Evolutionary conservation across 2,329 filamentous ascomycete species (phyloP), one percentile per base, ranked within the genome.

Genomic region (Exophiala oligosperma): DNA sequence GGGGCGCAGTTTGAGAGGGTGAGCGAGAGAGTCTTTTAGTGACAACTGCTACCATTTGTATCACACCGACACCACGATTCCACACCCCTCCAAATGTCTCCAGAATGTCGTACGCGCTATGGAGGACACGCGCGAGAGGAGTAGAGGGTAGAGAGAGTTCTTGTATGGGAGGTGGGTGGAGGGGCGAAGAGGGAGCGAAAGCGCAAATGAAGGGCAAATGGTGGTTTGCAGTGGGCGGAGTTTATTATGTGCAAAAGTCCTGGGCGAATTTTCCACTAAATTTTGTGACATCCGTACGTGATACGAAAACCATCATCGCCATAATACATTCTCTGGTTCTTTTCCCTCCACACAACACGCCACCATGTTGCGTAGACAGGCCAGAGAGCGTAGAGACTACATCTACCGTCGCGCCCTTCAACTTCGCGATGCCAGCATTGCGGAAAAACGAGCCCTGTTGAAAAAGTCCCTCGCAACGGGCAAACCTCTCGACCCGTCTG

Each of bases 371-470:
- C 84, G 88, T 69, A 84, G 87, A 80, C 88, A 91, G 81, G 87
- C 88, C 62, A 85, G 90, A 66, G 86, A 92, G 74, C 82, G 91
- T 68, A 83, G 90, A 67, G 91, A 95, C 72, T 95, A 97, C 74
- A 86, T 99, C 68, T 96, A 97, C 74, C 86, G 93, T 60, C 88
- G 90, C 70, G 93, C 94, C 38, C 82, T 97, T 57, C 87, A 91
- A 23, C 84, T 97, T 44, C 87, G 89, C 66, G 91, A 97, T 77
- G 93, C 93, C 61, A 93, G 96, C 70, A 95, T 95, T 64, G 90
- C 89, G 57, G 91, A 96, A 73, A 96, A 96, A 74, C 83, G 93
- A 68, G 89, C 92, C 40, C 90, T 95, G 72, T 78, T 99, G 54
- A 89, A 92, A 72, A 86, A 88, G 35, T 92, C 92, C 8, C 81